Evolutionary conservation across 805 yeast genomes (phyloP).

Genomic region (Candida pini): DNA sequence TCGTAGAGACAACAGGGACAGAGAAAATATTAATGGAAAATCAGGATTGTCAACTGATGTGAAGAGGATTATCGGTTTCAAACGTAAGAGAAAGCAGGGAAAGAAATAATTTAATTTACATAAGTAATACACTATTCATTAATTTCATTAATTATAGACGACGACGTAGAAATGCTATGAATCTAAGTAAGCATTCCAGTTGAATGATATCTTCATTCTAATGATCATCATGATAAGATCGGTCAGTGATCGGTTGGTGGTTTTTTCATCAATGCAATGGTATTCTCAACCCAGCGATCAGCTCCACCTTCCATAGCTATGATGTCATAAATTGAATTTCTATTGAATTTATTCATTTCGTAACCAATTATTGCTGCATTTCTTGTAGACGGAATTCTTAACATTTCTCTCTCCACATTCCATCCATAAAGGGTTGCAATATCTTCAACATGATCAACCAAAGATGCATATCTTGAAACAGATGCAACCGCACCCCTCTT

Average conservation of each 20-base stretch:
- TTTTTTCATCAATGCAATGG: constrained; percentile 63
- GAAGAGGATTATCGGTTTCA: constrained; percentile 60
- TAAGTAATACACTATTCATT: background rate
- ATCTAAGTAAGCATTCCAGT: no score
- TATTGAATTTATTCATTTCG: constrained; percentile 22
- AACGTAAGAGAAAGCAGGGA: constrained; percentile 54
- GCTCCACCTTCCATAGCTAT: constrained; percentile 81
- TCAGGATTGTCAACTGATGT: constrained; percentile 42
- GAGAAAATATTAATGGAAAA: constrained; percentile 10
- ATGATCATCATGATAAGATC: background rate
- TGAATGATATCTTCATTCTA: no score
- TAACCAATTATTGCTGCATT: constrained; percentile 85
- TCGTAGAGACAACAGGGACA: no score
- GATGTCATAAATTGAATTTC: constrained; percentile 48
- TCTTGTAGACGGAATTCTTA: constrained; percentile 90
- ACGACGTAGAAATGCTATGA: no score
- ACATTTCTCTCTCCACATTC: constrained; percentile 78
- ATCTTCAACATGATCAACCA: constrained; percentile 79
- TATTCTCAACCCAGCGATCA: constrained; percentile 81
- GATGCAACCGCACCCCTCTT: constrained; percentile 30
- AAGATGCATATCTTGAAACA: constrained; percentile 72
- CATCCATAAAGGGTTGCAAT: constrained; percentile 70
- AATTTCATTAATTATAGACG: no score
- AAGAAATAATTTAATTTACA: constrained; percentile 22
- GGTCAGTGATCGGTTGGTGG: constrained; percentile 62